Evolutionary conservation across 805 yeast species (phyloP), one percentile per base, ranked within the genome.

Genomic region (Wickerhamomyces chambardii): DNA sequence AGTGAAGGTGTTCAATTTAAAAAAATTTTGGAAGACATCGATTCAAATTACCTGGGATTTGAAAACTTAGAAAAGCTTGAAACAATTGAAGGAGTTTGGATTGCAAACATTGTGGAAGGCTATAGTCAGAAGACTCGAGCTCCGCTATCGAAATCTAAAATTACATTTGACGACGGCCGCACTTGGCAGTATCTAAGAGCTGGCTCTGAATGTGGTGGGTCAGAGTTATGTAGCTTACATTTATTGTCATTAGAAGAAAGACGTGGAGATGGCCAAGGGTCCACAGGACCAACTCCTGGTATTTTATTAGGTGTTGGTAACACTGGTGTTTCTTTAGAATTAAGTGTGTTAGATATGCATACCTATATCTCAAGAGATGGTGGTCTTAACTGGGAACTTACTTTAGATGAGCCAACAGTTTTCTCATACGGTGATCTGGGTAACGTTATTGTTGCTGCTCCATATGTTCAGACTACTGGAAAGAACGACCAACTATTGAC

Each of bases 341-440:
- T 33, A 2, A 47, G 49, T 24, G 42, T 42, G 7, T 22, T 43
- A 4, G 40, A 49, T 1, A 39, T 59, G 17, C 53, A 59, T 32
- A 75, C 92, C 1, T 86, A 66, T 52, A 48, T 84, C 4, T 81
- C 95, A 0, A 64, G 83, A 41, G 87, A 86, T 58, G 89, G 85
- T 22, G 95, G 96, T 14, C 51, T 66, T n/a, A 59, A 78, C 1
- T 86, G 95, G 95, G 56, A 53, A 24, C 53, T 63, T 37, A 68
- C 73, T 0, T 42, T 75, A 7, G 73, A 75, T 25, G 67, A 61
- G 15, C 74, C 84, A 3, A 58, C 73, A 17, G 43, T 65, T 2
- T 75, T 70, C 41, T 63, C 77, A 0, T 78, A 75, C 58, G 95
- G 92, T 33, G 94, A 86, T 55, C 70, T 71, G 37, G 96, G 95